A percentile compares a stretch with the other conserved stretches of the same genome.
Evolutionary conservation across 2,329 filamentous ascomycete genomes (phyloP).

Genomic region (Didymella keratinophila): DNA sequence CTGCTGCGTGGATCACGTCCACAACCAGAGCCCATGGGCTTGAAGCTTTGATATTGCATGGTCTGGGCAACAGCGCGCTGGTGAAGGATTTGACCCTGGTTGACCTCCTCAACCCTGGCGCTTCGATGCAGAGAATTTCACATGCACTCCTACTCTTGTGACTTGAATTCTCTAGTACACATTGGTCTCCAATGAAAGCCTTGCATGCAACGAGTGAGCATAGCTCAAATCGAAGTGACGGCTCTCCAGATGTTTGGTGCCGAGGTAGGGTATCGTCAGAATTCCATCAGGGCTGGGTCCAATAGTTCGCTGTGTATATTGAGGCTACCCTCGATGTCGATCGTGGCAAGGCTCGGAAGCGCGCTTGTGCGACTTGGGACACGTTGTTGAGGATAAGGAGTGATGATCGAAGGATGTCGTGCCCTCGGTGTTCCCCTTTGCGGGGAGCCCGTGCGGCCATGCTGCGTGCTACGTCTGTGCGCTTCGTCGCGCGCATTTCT

Average conservation of each 20-base stretch:
- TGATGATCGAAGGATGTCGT: neutral
- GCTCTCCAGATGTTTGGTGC: neutral
- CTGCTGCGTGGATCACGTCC: neutral
- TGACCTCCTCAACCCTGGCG: constrained; percentile 1
- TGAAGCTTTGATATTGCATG: neutral
- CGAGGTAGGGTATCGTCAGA: neutral
- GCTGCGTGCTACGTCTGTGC: constrained; percentile 5
- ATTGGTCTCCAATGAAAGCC: neutral
- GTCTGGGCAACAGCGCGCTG: neutral
- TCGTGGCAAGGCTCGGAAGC: neutral
- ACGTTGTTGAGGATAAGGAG: neutral
- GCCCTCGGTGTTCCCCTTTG: constrained; percentile 4
- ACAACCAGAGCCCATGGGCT: neutral
- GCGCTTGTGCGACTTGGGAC: neutral
- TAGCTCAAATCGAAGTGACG: neutral
- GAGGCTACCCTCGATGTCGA: too few species aligned
- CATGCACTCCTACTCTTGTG: neutral
- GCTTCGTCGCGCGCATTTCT: neutral
- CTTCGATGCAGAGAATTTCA: constrained; percentile 3
- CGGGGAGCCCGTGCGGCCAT: constrained; percentile 3
- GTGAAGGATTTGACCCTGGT: constrained; percentile 5
- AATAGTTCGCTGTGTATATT: too few species aligned
- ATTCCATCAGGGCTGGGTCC: neutral
- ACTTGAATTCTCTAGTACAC: neutral
- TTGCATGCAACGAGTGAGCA: neutral